Base-by-base conservation (phyloP, 2,329 filamentous ascomycete genomes). In the Paraphaeosphaeria minitans region DNA sequence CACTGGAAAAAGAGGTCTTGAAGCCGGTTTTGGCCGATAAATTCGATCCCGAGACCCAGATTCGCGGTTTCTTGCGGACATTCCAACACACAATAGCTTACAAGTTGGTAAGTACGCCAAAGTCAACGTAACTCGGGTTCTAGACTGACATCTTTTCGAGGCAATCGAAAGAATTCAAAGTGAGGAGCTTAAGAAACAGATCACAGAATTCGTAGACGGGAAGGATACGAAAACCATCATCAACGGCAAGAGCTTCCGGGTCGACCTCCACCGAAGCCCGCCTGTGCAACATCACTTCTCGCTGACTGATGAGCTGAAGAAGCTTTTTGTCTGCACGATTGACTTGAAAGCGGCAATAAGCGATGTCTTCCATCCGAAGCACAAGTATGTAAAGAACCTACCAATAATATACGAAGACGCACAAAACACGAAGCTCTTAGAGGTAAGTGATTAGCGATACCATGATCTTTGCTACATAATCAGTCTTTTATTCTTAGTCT, bases 271-370 rank as follows among this genome's bases (percentile, higher is more conserved):
- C 27, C 66, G 67, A 8, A 77, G 73, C 57, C 68, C 72, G 5
- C 64, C 0, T 27, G 72, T 71, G 8, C 71, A 69, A 49, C 66
- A 71, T 50, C 75, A 77, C 56, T 76, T 77, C 52, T 67, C 65
- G 19, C 62, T 72, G 12, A 42, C 65, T 10, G 45, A 46, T n/a
- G 55, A 58, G 39, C 29, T 67, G 47, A 65, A 65, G 53, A 55
- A 64, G 10, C 39, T 65, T 4, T 37, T 67, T 3, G 16, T 67
- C 7, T 37, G 57, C 27, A 46, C 49, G 10, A 10, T 35, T 3
- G 33, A 35, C 9, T 27, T 27, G 24, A 27, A 27, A 6, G 24
- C 24, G 24, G 24, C 24, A 27, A 27, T 27, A 3, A 27, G 24
- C 24, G 24, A 27, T 27, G 24, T 27, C 24, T 27, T 27, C 24